These are phyloP conservation scores for Vicia villosa DNA, from an alignment of 306 rosid genomes.

Conservation along the genomic window DNA sequence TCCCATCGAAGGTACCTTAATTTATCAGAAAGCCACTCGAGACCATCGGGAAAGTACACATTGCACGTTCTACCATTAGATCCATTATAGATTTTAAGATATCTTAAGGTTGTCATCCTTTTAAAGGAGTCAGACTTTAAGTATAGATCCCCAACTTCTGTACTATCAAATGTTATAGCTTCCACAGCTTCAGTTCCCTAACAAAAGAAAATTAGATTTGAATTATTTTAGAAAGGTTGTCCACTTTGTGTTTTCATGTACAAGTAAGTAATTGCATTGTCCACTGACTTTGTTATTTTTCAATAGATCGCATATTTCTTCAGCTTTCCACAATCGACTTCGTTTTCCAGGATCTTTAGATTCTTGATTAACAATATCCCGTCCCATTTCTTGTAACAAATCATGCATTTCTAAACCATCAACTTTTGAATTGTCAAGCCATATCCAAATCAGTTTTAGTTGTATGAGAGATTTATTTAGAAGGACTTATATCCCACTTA, in stretches of 20 bases:
- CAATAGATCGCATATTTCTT: too few relatives aligned
- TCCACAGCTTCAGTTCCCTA: constrained; percentile 26
- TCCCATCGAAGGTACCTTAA: background rate
- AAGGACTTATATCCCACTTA: constrained; percentile 11
- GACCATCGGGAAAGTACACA: background rate
- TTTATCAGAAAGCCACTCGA: background rate
- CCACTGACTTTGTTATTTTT: background rate
- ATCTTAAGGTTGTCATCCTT: constrained; percentile 1
- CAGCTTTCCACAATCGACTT: too few relatives aligned
- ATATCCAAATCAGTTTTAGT: background rate
- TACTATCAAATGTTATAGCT: background rate
- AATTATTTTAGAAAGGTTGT: too few relatives aligned
- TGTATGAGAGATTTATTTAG: constrained; percentile 27
- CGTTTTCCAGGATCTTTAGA: too few relatives aligned
- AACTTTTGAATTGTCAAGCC: background rate
- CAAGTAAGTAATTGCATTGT: background rate
- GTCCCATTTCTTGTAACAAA: too few relatives aligned
- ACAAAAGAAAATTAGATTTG: background rate
- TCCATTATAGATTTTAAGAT: background rate
- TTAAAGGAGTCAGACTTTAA: background rate
- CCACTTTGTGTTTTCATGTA: background rate
- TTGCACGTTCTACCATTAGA: background rate
- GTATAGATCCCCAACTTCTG: too few relatives aligned
- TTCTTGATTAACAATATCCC: too few relatives aligned
- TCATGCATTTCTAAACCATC: constrained; percentile 31